Base-by-base conservation (phyloP, 2,329 filamentous ascomycete species). In the Sporothrix curviconia region DNA sequence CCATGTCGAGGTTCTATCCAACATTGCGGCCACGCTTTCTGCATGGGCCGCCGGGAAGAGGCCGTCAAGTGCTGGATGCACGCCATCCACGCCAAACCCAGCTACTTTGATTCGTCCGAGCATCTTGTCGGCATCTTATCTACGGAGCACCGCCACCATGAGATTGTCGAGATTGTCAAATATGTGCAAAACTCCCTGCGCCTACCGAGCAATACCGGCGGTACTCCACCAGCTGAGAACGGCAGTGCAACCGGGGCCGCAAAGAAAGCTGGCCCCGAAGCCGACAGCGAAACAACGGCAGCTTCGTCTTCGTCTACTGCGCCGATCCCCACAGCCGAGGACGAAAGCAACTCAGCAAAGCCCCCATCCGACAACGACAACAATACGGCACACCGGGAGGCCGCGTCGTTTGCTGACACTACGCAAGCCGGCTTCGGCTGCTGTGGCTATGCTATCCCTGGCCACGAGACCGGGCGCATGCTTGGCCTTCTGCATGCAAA, bases 401-500 rank as follows among this genome's bases (percentile, higher is more conserved):
- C 24, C 12, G 50, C 59, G 5, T 19, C 58, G 1, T 53, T 51
- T 2, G 8, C 28, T 4, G n/a, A 59, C n/a, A 60, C 44, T 44
- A 59, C 64, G n/a, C 66, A 72, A 22, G 68, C 70, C 22, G 77
- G 86, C 0, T 91, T 87, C 67, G 87, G 85, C 1, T 86, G 86
- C 4, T 94, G 89, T 69, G 92, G 91, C 15, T 97, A 95, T 70
- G 82, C 84, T 14, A 85, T 99, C 43, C 82, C 91, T 5, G 91
- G 87, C 2, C 84, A 81, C 43, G 94, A 99, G 64, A 97, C 96
- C 68, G 94, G 92, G 8, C 84, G 94, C 59, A 90, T 99, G 66
- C 80, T 99, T 44, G 89, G 91, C n/a, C 79, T 99, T 15, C 85
- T 97, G 40, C 94, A 99, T 72, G 92, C 92, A 19, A 99, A 97